A percentile compares a stretch with the other conserved stretches of the same genome.
phyloP scores from a whole-genome alignment of 805 yeast species.

The Metschnikowia cerradonensis region DNA sequence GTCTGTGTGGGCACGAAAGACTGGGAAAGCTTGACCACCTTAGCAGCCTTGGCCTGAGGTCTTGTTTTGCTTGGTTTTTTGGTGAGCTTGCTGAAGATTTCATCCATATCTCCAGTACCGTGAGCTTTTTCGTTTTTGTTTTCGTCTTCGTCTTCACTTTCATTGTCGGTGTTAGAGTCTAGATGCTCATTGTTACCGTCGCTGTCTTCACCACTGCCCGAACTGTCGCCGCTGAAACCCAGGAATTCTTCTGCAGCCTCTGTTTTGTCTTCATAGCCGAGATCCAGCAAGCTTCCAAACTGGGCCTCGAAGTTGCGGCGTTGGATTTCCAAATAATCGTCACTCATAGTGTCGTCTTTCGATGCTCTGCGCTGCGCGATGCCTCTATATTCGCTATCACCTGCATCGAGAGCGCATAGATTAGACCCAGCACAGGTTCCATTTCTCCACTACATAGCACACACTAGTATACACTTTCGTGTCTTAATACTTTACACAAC shows the following conservation, averaged over 20 bases:
- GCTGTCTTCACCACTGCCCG: slow-evolving; percentile 1
- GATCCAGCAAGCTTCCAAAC: slow-evolving; percentile 53
- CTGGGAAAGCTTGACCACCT: slow-evolving; percentile 47
- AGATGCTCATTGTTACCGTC: slow-evolving; percentile 1
- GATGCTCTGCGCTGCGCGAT: slow-evolving; percentile 5
- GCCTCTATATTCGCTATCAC: not conserved
- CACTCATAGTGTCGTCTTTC: slow-evolving; percentile 13
- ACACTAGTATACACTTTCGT: too few species aligned
- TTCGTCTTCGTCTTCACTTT: not conserved
- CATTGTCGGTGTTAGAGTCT: not conserved
- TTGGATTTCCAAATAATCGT: slow-evolving; percentile 48
- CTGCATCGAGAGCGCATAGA: not conserved
- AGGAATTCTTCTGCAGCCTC: slow-evolving; percentile 7
- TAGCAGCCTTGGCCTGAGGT: slow-evolving; percentile 25
- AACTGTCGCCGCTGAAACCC: slow-evolving; percentile 8
- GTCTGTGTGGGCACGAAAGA: slow-evolving; percentile 22
- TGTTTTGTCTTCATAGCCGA: slow-evolving; percentile 46
- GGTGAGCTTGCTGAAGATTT: slow-evolving; percentile 1
- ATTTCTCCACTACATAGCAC: too few species aligned
- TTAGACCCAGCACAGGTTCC: not conserved
- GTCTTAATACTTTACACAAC: too few species aligned
- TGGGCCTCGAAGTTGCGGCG: slow-evolving; percentile 59
- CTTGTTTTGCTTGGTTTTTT: not conserved
- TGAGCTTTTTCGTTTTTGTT: not conserved
- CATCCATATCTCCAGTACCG: not conserved